Conservation (phyloP, 352 stramenopile species). For the Pythium biforme region DNA sequence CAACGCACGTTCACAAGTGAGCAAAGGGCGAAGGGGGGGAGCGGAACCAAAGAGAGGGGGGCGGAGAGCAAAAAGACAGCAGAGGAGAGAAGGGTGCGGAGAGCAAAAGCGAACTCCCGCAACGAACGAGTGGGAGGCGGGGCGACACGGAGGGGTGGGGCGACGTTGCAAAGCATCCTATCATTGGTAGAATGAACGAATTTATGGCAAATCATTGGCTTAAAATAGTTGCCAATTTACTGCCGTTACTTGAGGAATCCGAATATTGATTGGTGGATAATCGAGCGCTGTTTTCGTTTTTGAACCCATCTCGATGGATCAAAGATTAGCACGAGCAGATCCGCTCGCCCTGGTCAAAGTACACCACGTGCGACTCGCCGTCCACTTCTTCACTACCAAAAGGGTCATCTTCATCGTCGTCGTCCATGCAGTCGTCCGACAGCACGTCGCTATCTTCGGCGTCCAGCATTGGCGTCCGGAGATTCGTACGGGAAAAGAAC, state of each 20-base stretch:
- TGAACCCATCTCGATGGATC: constrained; percentile 12
- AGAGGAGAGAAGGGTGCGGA: background rate
- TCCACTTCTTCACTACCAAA: too few relatives aligned
- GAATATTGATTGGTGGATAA: constrained; percentile 11
- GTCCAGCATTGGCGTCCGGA: constrained; percentile 24
- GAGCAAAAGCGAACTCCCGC: too few relatives aligned
- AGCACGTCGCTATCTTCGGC: constrained; percentile 13
- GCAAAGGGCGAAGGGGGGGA: constrained; percentile 18
- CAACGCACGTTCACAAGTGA: constrained; percentile 76
- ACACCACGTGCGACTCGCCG: background rate
- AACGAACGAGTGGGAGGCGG: background rate
- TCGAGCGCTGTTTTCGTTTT: background rate
- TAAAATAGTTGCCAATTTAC: constrained; percentile 16
- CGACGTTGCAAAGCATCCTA: background rate
- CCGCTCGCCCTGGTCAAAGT: constrained; percentile 20
- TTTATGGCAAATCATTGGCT: constrained; percentile 25
- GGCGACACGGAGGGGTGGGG: background rate
- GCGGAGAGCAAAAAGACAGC: constrained; percentile 1
- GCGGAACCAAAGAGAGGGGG: constrained; percentile 16
- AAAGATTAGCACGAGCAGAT: background rate
- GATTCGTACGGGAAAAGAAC: constrained; percentile 17
- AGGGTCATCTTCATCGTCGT: background rate
- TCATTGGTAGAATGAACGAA: background rate
- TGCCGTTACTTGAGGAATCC: background rate
- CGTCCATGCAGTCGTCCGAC: constrained; percentile 19